A percentile compares a stretch with the other conserved stretches of the same genome.
Conservation (phyloP, 2,329 filamentous ascomycete species). For the Boeremia lycopersici region DNA sequence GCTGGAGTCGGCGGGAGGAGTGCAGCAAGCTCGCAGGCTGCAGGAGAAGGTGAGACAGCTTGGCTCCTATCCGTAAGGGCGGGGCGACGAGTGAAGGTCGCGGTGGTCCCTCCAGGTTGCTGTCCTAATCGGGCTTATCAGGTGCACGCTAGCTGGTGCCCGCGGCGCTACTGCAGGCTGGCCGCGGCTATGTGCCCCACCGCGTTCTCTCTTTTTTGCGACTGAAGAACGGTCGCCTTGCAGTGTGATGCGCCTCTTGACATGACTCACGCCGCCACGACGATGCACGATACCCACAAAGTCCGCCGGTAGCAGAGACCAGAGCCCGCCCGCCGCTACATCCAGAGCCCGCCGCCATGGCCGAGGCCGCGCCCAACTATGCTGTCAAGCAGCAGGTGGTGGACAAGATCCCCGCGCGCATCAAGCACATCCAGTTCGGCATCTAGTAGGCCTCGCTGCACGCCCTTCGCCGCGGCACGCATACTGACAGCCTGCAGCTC, state of each 20-base stretch:
- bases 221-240: slow-evolving; percentile 18
- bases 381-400: slow-evolving; percentile 83
- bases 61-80: not conserved
- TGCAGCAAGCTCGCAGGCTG: not conserved
- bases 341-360: slow-evolving; percentile 20
- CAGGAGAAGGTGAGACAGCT: slow-evolving; percentile 4
- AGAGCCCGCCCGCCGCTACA: not conserved
- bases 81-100: slow-evolving; percentile 7
- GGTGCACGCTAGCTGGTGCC: not conserved
- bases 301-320: slow-evolving; percentile 24
- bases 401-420: slow-evolving; percentile 86
- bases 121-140: slow-evolving; percentile 25
- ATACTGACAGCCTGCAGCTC: slow-evolving; percentile 61
- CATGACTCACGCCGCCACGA: slow-evolving; percentile 34
- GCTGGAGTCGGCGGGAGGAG: not conserved
- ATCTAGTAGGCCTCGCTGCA: slow-evolving; percentile 66
- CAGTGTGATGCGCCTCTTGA: slow-evolving; percentile 11
- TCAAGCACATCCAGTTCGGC: slow-evolving; percentile 92
- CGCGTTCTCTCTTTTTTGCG: slow-evolving; percentile 19
- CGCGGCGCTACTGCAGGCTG: slow-evolving; percentile 14
- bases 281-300: slow-evolving; percentile 20
- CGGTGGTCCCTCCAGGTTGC: slow-evolving; percentile 15
- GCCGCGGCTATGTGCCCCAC: slow-evolving; percentile 27
- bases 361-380: slow-evolving; percentile 29
- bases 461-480: not conserved